Percentiles rank a stretch among this genome's conserved stretches.
Conservation (phyloP, 2,329 filamentous ascomycete species). For the Microascus cirrosus region DNA sequence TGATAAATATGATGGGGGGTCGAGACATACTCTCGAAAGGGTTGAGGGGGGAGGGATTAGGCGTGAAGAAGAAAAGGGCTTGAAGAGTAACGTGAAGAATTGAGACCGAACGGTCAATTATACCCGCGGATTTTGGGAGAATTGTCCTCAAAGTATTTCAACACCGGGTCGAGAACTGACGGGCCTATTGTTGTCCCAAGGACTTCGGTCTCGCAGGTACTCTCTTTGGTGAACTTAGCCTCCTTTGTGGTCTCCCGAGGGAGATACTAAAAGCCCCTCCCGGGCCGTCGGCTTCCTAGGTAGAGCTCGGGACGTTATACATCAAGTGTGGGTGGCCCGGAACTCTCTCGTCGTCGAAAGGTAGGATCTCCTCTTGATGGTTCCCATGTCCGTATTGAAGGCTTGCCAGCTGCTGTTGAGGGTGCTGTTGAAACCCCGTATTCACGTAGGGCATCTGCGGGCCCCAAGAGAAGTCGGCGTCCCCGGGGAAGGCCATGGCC, state of each 20-base stretch:
- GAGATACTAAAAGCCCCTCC: too few relatives aligned
- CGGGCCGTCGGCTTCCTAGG: too few relatives aligned
- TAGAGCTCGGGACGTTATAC: not conserved
- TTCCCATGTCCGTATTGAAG: not conserved
- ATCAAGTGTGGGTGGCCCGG: not conserved
- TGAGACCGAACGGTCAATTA: not conserved
- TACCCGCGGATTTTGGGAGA: not conserved
- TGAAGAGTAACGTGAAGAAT: not conserved
- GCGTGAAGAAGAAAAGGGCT: not conserved
- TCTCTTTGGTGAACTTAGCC: too few relatives aligned
- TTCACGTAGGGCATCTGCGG: constrained; percentile 2
- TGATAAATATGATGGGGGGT: not conserved
- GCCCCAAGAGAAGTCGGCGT: not conserved
- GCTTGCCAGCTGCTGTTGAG: not conserved
- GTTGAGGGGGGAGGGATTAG: not conserved
- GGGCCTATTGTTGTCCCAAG: too few relatives aligned
- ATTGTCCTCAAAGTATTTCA: too few relatives aligned
- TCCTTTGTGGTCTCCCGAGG: too few relatives aligned
- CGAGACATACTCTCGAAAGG: too few relatives aligned
- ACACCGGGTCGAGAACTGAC: too few relatives aligned
- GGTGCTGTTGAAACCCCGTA: not conserved
- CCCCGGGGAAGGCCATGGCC: constrained; percentile 1
- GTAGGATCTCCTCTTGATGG: not conserved
- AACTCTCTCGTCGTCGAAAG: not conserved
- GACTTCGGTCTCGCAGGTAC: too few relatives aligned